A percentile compares a stretch with the other conserved stretches of the same genome.
Conservation (phyloP, 2,329 filamentous ascomycete species). For the Fusarium duplospermum region DNA sequence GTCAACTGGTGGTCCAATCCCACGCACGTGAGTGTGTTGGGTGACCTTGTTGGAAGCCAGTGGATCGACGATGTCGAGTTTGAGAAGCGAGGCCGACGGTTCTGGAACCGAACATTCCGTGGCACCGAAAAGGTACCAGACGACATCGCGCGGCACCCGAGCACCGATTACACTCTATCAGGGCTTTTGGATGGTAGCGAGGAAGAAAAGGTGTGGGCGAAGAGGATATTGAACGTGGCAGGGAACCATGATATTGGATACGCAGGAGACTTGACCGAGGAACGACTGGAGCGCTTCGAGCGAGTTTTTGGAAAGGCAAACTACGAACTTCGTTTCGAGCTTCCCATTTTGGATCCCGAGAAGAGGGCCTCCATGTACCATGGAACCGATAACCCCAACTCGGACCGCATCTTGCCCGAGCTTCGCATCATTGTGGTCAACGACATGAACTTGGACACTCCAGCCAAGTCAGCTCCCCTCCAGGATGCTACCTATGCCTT, state of each 20-base stretch:
- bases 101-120: constrained; percentile 84
- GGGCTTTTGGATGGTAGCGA: constrained; percentile 60
- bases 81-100: constrained; percentile 75
- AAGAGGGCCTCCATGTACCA: constrained; percentile 57
- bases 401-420: constrained; percentile 68
- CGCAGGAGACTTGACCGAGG: constrained; percentile 86
- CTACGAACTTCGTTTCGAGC: constrained; percentile 84
- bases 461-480: constrained; percentile 73
- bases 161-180: constrained; percentile 61
- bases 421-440: constrained; percentile 89
- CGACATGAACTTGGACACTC: constrained; percentile 92
- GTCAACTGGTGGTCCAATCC: constrained; percentile 86
- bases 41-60: constrained; percentile 92
- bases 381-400: constrained; percentile 56
- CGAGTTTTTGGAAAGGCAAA: constrained; percentile 86
- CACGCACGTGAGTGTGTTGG: constrained; percentile 88
- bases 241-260: constrained; percentile 99
- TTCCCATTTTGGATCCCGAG: constrained; percentile 59
- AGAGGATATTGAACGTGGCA: constrained; percentile 85
- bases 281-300: constrained; percentile 84
- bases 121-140: constrained; percentile 73
- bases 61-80: constrained; percentile 94
- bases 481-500: constrained; percentile 84
- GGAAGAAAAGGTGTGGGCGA: constrained; percentile 71
- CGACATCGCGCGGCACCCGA: constrained; percentile 62